phyloP scores from a whole-genome alignment of 2,329 filamentous ascomycete genomes.

The Fusarium equiseti region DNA sequence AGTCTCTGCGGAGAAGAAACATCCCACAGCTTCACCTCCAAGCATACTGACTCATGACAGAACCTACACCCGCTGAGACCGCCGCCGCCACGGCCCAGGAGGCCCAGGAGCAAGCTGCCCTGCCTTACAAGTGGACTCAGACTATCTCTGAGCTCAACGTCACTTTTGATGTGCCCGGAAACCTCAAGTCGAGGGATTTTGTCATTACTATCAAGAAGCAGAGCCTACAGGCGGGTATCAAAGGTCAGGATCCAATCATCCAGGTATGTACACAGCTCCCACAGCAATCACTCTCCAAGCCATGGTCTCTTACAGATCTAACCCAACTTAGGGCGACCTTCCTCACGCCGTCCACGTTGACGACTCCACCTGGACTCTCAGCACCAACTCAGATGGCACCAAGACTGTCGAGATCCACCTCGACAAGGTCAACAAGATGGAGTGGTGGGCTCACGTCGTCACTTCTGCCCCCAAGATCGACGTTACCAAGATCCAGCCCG shows the following conservation, averaged over 20 bases:
- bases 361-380: conserved; percentile 95
- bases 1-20: rapidly evolving
- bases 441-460: conserved; percentile 97
- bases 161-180: conserved; percentile 80
- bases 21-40: not conserved
- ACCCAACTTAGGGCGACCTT: conserved; percentile 76
- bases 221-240: conserved; percentile 82
- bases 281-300: not conserved
- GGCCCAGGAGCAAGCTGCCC: conserved; percentile 84
- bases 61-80: conserved; percentile 67
- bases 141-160: conserved; percentile 90
- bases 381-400: conserved; percentile 75
- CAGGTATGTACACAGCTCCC: conserved; percentile 66
- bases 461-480: conserved; percentile 91
- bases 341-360: conserved; percentile 83
- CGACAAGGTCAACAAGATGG: conserved; percentile 95
- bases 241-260: conserved; percentile 88
- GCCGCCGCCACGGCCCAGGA: conserved; percentile 77
- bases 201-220: conserved; percentile 85
- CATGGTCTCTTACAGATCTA: not conserved
- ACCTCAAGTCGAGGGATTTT: conserved; percentile 86
- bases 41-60: conserved; percentile 49
- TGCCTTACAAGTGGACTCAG: conserved; percentile 98
- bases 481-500: conserved; percentile 92
- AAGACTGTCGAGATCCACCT: conserved; percentile 83